Conservation (phyloP, 169 alveolate genomes). For the Eimeria falciformis region DNA sequence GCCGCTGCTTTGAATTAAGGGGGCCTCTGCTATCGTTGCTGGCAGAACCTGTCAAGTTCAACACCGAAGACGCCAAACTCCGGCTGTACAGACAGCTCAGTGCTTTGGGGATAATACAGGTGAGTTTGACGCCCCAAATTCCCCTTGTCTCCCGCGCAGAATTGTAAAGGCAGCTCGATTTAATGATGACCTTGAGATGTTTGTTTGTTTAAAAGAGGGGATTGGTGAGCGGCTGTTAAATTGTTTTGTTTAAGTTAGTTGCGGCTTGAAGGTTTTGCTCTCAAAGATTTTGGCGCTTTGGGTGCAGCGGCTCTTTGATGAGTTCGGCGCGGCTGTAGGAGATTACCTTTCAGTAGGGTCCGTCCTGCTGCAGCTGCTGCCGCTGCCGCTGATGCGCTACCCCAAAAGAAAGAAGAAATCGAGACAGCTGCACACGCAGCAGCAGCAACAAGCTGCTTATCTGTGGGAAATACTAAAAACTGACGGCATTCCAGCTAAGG, state of each 20-base stretch:
- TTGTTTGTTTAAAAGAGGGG: no score
- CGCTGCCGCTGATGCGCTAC: conserved; percentile 15
- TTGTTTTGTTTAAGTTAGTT: no score
- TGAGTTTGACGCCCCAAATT: conserved; percentile 29
- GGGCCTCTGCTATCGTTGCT: conserved; percentile 61
- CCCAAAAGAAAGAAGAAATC: background rate
- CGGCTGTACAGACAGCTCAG: conserved; percentile 77
- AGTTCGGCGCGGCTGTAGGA: conserved; percentile 34
- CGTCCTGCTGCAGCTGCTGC: conserved; percentile 68
- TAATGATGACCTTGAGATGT: no score
- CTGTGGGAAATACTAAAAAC: conserved; percentile 1
- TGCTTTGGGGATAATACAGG: conserved; percentile 72
- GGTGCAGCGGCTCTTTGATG: conserved; percentile 37
- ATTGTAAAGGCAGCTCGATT: no score
- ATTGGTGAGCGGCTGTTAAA: no score
- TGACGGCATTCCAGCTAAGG: conserved; percentile 58
- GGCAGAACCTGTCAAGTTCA: conserved; percentile 53
- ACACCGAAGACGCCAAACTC: conserved; percentile 64
- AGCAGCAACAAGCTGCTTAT: background rate
- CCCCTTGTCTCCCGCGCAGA: no score
- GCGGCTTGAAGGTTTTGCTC: no score
- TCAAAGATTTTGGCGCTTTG: background rate
- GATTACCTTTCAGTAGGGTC: conserved; percentile 66
- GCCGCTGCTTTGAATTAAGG: conserved; percentile 55
- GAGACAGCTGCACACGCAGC: background rate